phyloP scores from a whole-genome alignment of 331 rosid species.

The Dryas integrifolia region DNA sequence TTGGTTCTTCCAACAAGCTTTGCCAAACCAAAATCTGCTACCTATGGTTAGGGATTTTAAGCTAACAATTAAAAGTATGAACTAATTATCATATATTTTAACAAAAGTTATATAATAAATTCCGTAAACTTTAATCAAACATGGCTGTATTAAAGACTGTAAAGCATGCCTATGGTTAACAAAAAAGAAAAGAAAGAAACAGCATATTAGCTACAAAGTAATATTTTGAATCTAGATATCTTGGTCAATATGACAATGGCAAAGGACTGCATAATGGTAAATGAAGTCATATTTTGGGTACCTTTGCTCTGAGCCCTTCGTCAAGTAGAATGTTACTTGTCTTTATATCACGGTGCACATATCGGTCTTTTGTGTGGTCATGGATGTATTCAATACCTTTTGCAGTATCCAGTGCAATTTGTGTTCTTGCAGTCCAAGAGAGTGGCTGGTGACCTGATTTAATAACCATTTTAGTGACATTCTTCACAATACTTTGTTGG shows the following conservation, averaged over 20 bases:
- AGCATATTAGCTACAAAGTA: not conserved
- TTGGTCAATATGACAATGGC: not conserved
- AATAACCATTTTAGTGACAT: constrained; percentile 16
- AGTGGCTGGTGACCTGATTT: constrained; percentile 66
- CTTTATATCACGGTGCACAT: constrained; percentile 85
- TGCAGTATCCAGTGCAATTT: constrained; percentile 79
- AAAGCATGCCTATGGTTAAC: too few species aligned
- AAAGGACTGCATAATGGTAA: not conserved
- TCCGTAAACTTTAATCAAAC: not conserved
- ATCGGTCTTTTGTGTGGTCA: constrained; percentile 68
- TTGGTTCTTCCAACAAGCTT: constrained; percentile 67
- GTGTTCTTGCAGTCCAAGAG: constrained; percentile 73
- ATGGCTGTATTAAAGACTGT: not conserved
- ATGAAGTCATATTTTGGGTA: constrained; percentile 17
- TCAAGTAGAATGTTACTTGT: constrained; percentile 82
- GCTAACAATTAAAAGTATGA: not conserved
- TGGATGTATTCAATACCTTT: constrained; percentile 86
- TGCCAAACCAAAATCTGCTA: constrained; percentile 86
- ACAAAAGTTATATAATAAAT: not conserved
- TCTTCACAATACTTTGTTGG: not conserved
- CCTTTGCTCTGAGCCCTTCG: constrained; percentile 72
- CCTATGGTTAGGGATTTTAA: constrained; percentile 32
- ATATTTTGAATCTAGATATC: not conserved
- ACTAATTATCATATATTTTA: not conserved
- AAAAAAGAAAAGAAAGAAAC: too few species aligned